Base-by-base conservation (phyloP, 768 basidiomycete species). In the Psilocybe cubensis region DNA sequence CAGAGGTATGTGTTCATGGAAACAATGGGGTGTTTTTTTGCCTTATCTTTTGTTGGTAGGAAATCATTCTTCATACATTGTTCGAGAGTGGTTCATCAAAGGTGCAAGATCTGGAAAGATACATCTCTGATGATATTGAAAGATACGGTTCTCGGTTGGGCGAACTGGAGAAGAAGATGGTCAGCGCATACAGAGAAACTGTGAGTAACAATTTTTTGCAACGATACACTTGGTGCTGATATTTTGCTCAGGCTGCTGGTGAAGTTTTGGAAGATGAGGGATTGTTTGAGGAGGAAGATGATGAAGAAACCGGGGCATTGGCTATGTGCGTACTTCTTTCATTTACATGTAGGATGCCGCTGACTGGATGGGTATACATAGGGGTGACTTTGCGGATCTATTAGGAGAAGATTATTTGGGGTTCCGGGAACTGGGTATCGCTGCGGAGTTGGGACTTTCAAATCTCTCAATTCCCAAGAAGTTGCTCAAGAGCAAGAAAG, bases 331-430 rank as follows among this genome's bases (percentile, higher is more conserved):
- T 61, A 5, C 50, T 29, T 14, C 54, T 29, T 62, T 14, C 24
- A 28, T 7, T 49, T 23, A n/a, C n/a, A n/a, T 27, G 14, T 21
- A 27, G 44, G 1, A 17, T 28, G 11, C 24, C 9, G 24, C 24
- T n/a, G 18, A 35, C 29, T 12, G 42, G 47, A 38, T 20, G 6
- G 52, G 24, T 11, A 23, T 33, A 45, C 14, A 20, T 51, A 91
- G 89, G 67, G 94, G 94, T 51, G 89, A 92, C 65, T 94, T 96
- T 70, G 88, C 92, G 0, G 92, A 94, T 49, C 79, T 86, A 14
- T 81, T 96, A 14, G 95, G 94, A 28, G 94, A 95, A 64, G 96
- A 98, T 70, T 96, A 96, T 74, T 82, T 98, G 11, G 96, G 96
- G 10, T 79, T 98, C 24, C 83, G 85, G 48, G 94, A 91, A 66